Conservation (phyloP, 768 basidiomycete genomes). For the Mycena chlorophos region DNA sequence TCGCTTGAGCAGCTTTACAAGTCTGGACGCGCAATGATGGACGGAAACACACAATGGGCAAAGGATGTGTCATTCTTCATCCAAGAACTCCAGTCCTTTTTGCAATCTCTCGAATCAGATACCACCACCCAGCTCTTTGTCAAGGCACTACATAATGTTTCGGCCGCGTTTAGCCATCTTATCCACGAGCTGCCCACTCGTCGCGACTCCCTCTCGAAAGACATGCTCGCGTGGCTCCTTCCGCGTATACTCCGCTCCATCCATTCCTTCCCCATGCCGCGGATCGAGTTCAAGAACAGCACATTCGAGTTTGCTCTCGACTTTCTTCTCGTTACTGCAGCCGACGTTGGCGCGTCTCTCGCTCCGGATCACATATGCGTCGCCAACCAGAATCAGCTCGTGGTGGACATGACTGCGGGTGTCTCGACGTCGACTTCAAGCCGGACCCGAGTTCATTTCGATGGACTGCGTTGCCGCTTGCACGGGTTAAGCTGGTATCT, state of each 20-base stretch:
- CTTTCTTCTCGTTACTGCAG: slow-evolving; percentile 31
- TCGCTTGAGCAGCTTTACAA: slow-evolving; percentile 28
- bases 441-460: slow-evolving; percentile 31
- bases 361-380: slow-evolving; percentile 36
- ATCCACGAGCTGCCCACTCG: slow-evolving; percentile 8
- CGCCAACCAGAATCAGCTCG: slow-evolving; percentile 38
- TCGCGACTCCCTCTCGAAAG: slow-evolving; percentile 24
- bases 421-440: slow-evolving; percentile 19
- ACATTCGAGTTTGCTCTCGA: slow-evolving; percentile 35
- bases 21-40: slow-evolving; percentile 22
- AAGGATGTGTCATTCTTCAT: slow-evolving; percentile 19
- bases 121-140: slow-evolving; percentile 23
- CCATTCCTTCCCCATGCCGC: slow-evolving; percentile 35
- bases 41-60: slow-evolving; percentile 21
- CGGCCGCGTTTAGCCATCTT: slow-evolving; percentile 16
- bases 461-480: slow-evolving; percentile 35
- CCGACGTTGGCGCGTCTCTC: slow-evolving; percentile 27
- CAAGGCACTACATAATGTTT: slow-evolving; percentile 16
- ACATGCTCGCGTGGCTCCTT: slow-evolving; percentile 36
- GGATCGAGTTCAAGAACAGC: slow-evolving; percentile 37
- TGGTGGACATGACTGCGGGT: slow-evolving; percentile 32
- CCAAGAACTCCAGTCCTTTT: slow-evolving; percentile 20
- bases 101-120: slow-evolving; percentile 24
- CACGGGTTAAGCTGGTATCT: slow-evolving; percentile 41
- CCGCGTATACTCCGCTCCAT: slow-evolving; percentile 33